Conservation (phyloP, 202 grass and related monocot genomes). For the Carex sylvatica region DNA sequence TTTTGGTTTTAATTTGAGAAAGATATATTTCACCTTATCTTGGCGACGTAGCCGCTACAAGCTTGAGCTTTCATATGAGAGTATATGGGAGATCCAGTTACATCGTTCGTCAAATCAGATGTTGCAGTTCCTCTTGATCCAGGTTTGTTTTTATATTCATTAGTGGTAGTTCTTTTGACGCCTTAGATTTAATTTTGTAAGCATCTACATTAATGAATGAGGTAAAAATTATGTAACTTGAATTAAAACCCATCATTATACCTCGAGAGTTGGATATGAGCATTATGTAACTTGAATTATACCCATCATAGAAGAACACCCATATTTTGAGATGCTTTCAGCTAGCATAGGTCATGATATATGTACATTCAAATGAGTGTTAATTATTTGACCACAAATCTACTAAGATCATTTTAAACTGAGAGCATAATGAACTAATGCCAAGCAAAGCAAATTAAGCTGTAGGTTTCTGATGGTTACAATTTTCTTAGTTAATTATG, state of each 20-base stretch:
- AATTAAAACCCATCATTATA: not conserved
- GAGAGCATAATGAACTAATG: not conserved
- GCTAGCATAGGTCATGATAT: not conserved
- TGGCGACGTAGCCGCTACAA: slow-evolving; percentile 32
- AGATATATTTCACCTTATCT: slow-evolving; percentile 47
- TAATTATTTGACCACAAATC: not conserved
- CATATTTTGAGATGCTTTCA: not conserved
- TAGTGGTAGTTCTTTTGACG: not conserved
- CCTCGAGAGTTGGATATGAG: not conserved
- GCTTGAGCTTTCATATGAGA: slow-evolving; percentile 85
- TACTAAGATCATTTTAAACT: not conserved
- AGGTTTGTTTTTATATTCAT: slow-evolving; percentile 39
- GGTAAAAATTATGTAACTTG: not conserved
- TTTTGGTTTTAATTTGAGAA: slow-evolving; percentile 79
- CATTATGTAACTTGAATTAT: not conserved
- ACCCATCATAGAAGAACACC: not conserved
- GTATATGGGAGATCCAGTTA: slow-evolving; percentile 94
- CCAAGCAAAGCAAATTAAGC: not conserved
- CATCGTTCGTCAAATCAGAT: slow-evolving; percentile 41
- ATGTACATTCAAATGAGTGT: not conserved
- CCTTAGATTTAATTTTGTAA: not conserved
- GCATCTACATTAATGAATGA: not conserved
- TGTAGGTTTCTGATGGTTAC: not conserved
- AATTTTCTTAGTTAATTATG: not conserved
- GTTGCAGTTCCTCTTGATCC: slow-evolving; percentile 71